Conservation (phyloP, 106 monocot genomes). For the Ottelia alismoides region DNA sequence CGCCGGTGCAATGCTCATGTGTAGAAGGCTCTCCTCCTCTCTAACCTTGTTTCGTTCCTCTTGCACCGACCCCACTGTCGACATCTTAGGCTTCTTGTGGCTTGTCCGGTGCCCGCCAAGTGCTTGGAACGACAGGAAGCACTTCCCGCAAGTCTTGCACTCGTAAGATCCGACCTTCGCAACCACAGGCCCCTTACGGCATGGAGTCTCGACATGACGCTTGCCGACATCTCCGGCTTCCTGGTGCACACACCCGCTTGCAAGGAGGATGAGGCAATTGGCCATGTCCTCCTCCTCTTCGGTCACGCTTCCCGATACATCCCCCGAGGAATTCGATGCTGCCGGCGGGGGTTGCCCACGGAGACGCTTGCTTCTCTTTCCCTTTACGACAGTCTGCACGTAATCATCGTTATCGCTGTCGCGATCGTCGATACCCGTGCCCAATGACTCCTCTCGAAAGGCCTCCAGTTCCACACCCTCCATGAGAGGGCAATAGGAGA, state of each 20-base stretch:
- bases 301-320: neutral
- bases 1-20: conserved; percentile 14
- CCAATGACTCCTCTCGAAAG: too few species aligned
- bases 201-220: too few species aligned
- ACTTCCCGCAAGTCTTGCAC: conserved; percentile 59
- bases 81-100: conserved; percentile 33
- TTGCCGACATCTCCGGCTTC: too few species aligned
- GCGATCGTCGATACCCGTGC: too few species aligned
- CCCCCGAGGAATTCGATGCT: conserved; percentile 14
- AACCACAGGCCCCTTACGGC: too few species aligned
- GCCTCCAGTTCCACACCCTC: neutral
- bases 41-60: neutral
- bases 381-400: conserved; percentile 14
- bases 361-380: conserved; percentile 29
- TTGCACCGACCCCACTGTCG: too few species aligned
- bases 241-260: too few species aligned
- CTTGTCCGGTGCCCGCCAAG: conserved; percentile 67
- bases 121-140: conserved; percentile 71
- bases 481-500: neutral
- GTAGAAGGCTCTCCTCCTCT: conserved; percentile 8
- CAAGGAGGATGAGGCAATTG: conserved; percentile 17
- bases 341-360: neutral
- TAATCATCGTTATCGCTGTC: neutral
- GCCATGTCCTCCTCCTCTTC: conserved; percentile 22
- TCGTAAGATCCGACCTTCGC: too few species aligned